phyloP scores from a whole-genome alignment of 495 filamentous ascomycete genomes.

The Daldinia bambusicola region DNA sequence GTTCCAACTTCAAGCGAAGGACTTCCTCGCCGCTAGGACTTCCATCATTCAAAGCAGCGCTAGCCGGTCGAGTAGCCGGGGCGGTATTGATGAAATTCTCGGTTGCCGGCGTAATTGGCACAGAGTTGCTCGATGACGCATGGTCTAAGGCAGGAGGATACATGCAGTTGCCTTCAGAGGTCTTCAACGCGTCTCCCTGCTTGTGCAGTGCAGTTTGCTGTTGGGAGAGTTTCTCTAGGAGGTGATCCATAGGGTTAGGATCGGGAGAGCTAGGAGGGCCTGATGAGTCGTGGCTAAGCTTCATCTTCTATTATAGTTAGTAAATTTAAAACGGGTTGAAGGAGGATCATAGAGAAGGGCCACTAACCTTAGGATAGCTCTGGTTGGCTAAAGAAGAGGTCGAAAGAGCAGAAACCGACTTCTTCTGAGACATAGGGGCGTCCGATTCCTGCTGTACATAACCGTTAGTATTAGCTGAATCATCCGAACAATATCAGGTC shows the following conservation, averaged over 20 bases:
- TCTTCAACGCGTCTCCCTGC: constrained; percentile 62
- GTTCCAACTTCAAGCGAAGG: constrained; percentile 71
- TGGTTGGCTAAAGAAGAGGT: constrained; percentile 63
- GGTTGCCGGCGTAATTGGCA: constrained; percentile 67
- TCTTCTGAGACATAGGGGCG: constrained; percentile 51
- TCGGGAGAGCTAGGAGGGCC: constrained; percentile 48
- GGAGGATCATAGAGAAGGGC: background rate
- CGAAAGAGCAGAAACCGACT: constrained; percentile 55
- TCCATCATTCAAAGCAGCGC: constrained; percentile 50
- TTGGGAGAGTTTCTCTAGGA: constrained; percentile 74
- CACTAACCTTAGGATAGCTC: constrained; percentile 55
- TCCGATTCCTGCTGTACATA: constrained; percentile 34
- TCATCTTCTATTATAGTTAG: constrained; percentile 59
- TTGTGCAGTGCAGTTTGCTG: constrained; percentile 68
- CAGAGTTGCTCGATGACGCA: constrained; percentile 60
- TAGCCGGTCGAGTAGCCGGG: constrained; percentile 59
- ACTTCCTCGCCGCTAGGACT: constrained; percentile 54
- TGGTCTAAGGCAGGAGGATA: constrained; percentile 54
- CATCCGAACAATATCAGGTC: constrained; percentile 1
- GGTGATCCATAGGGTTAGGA: constrained; percentile 64
- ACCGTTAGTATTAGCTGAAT: constrained; percentile 19
- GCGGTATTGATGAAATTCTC: constrained; percentile 61
- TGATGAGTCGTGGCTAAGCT: constrained; percentile 57
- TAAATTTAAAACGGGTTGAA: constrained; percentile 19
- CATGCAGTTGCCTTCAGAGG: constrained; percentile 55